These are phyloP conservation scores for Pichia sp. DNA, from an alignment of 1,139 yeast genomes.

Conservation along the genomic window DNA sequence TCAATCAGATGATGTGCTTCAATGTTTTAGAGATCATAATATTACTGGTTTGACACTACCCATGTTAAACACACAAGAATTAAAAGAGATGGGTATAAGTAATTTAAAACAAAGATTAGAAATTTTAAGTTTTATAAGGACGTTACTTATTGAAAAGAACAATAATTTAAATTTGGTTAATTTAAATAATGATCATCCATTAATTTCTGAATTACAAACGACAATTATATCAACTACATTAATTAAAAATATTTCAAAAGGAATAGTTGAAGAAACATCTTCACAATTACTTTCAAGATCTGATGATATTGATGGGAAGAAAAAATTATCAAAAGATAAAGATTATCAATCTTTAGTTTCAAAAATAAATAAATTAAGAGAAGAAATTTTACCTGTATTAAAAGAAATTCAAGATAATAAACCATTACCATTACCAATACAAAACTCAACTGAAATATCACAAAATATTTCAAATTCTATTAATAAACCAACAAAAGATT, in stretches of 20 bases:
- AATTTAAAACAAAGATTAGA: conserved; percentile 39
- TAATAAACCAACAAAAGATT: too few species aligned
- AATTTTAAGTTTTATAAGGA: conserved; percentile 46
- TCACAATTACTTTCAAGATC: conserved; percentile 11
- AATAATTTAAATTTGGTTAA: conserved; percentile 15
- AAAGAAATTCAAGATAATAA: conserved; percentile 48
- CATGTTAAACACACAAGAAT: conserved; percentile 52
- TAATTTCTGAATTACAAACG: conserved; percentile 23
- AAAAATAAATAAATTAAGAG: conserved; percentile 44
- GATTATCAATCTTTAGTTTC: conserved; percentile 41
- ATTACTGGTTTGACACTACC: conserved; percentile 60
- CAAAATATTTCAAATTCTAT: too few species aligned
- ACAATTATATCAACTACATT: conserved; percentile 23
- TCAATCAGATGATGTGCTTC: conserved; percentile 22
- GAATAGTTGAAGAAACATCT: conserved; percentile 11
- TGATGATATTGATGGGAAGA: background rate
- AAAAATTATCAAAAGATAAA: conserved; percentile 11
- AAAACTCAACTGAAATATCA: too few species aligned
- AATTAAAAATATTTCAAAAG: conserved; percentile 20
- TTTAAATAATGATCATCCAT: conserved; percentile 19
- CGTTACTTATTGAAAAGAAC: conserved; percentile 36
- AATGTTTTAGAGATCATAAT: conserved; percentile 44
- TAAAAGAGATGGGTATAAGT: conserved; percentile 51
- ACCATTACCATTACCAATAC: conserved; percentile 38
- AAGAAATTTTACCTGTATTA: conserved; percentile 49